Evolutionary conservation across 2,329 filamentous ascomycete genomes (phyloP).

Genomic region (Talaromyces sp.): DNA sequence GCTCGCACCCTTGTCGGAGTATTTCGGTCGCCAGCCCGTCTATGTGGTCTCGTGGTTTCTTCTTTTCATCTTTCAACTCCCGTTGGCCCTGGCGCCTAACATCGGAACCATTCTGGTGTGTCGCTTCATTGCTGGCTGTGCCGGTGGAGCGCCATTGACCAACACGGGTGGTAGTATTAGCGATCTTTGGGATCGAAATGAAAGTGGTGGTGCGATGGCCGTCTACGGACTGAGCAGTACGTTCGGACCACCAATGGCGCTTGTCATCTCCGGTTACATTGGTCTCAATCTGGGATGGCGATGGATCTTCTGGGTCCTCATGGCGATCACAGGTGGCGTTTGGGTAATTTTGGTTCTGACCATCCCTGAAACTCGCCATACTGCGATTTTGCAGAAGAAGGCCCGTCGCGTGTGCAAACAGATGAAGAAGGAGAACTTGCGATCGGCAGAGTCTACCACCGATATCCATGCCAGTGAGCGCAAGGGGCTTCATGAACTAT

Average conservation of each 20-base stretch:
- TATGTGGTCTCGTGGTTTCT: constrained; percentile 37
- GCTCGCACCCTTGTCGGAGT: constrained; percentile 38
- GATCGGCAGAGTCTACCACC: constrained; percentile 61
- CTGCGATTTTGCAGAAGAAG: constrained; percentile 58
- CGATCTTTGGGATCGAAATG: constrained; percentile 37
- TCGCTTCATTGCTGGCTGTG: constrained; percentile 32
- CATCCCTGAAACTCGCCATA: constrained; percentile 59
- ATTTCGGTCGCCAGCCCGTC: constrained; percentile 39
- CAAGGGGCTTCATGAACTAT: constrained; percentile 73
- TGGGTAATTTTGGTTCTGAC: constrained; percentile 51
- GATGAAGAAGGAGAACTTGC: constrained; percentile 53
- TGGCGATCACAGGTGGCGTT: constrained; percentile 57
- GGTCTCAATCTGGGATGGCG: constrained; percentile 48
- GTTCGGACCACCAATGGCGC: constrained; percentile 38
- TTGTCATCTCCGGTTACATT: constrained; percentile 40
- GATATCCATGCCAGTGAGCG: constrained; percentile 40
- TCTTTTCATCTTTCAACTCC: constrained; percentile 35
- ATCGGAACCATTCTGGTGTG: constrained; percentile 35
- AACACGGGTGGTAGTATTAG: constrained; percentile 36
- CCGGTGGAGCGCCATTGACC: constrained; percentile 37
- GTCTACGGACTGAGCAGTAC: constrained; percentile 40
- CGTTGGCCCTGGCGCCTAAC: constrained; percentile 30
- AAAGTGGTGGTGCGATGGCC: constrained; percentile 36
- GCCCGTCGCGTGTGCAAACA: constrained; percentile 54
- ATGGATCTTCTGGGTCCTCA: constrained; percentile 64